These are phyloP conservation scores for Musa troglodytarum DNA, from an alignment of 176 grass and related monocot genomes.

Conservation along the genomic window DNA sequence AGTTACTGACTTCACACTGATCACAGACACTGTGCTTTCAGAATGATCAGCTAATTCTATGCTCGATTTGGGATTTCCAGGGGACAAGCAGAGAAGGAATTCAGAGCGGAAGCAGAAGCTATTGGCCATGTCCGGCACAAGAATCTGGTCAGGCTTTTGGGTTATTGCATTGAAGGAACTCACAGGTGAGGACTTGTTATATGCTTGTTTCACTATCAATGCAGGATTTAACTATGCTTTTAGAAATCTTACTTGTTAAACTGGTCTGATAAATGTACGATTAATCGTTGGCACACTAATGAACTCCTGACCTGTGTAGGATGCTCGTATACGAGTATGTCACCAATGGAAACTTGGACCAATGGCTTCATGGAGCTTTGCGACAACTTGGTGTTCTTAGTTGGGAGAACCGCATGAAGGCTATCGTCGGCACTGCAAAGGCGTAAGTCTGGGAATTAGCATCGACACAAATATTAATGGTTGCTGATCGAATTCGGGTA, in stretches of 20 bases:
- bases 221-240: too few relatives aligned
- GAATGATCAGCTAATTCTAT: not conserved
- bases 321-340: conserved; percentile 99
- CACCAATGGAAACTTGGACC: conserved; percentile 93
- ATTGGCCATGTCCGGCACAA: conserved; percentile 92
- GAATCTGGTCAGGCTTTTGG: conserved; percentile 87
- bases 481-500: not conserved
- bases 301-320: conserved; percentile 27
- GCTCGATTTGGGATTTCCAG: conserved; percentile 26
- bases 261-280: too few relatives aligned
- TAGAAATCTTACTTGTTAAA: too few relatives aligned
- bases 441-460: conserved; percentile 50
- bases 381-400: conserved; percentile 50
- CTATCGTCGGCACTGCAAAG: conserved; percentile 85
- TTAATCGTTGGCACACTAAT: too few relatives aligned
- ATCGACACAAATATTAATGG: not conserved
- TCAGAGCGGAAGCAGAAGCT: conserved; percentile 94
- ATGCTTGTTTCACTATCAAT: conserved; percentile 4
- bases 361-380: conserved; percentile 90
- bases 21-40: not conserved
- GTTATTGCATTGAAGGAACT: conserved; percentile 86
- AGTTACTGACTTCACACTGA: conserved; percentile 23
- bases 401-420: conserved; percentile 87
- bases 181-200: conserved; percentile 55
- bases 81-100: conserved; percentile 95